These are phyloP conservation scores for Diaporthe amygdali DNA, from an alignment of 2,329 filamentous ascomycete genomes.

Conservation along the genomic window DNA sequence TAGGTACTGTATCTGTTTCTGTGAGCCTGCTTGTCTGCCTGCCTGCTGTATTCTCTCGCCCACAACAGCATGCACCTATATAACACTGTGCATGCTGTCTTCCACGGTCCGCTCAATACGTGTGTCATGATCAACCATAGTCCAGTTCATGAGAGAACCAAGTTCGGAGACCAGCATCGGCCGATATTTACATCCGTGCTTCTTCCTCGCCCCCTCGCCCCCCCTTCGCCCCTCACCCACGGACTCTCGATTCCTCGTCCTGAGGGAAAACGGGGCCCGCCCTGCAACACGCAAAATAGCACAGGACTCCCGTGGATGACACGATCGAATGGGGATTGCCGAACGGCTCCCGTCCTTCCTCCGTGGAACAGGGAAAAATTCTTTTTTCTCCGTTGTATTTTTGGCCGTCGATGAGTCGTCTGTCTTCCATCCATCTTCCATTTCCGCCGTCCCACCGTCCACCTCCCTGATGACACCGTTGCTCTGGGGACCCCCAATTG, in stretches of 20 bases:
- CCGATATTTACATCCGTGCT: neutral
- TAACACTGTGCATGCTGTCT: neutral
- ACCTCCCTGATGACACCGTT: neutral
- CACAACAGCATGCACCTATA: too few species aligned
- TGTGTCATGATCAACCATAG: neutral
- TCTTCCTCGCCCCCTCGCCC: neutral
- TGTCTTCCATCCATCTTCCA: neutral
- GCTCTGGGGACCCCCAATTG: neutral
- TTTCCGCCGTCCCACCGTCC: neutral
- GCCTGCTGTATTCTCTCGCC: neutral
- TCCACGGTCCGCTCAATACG: neutral
- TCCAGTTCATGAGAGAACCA: neutral
- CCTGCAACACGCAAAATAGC: neutral
- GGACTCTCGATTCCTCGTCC: neutral
- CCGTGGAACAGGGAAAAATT: neutral
- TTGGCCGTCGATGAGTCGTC: constrained; percentile 8
- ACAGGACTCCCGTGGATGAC: constrained; percentile 1
- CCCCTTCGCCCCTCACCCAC: neutral
- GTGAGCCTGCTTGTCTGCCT: neutral
- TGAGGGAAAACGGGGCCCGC: neutral
- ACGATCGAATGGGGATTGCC: neutral
- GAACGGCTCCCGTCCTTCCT: neutral
- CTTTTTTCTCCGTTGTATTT: constrained; percentile 1
- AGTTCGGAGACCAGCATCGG: neutral
- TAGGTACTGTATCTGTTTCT: neutral